phyloP scores from a whole-genome alignment of 495 filamentous ascomycete species.

The Baudoinia panamericana region DNA sequence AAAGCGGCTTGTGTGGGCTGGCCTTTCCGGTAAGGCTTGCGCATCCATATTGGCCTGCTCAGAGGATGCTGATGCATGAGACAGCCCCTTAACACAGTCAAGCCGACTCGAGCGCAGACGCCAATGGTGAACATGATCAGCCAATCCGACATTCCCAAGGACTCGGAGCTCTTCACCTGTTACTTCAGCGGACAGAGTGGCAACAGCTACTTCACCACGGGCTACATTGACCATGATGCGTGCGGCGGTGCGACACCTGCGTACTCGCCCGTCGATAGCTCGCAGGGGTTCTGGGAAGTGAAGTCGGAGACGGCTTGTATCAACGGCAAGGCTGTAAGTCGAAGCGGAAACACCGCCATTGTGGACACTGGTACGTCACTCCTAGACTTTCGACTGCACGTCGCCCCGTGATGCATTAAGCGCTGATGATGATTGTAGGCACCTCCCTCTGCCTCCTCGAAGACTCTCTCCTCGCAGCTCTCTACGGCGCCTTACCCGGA shows the following conservation, averaged over 20 bases:
- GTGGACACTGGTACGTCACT: conserved; percentile 69
- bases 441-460: conserved; percentile 60
- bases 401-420: no score
- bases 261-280: conserved; percentile 56
- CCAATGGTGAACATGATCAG: conserved; percentile 66
- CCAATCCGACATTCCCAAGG: conserved; percentile 49
- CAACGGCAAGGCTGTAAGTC: conserved; percentile 43
- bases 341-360: conserved; percentile 57
- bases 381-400: no score
- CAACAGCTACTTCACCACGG: conserved; percentile 67
- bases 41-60: no score
- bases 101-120: conserved; percentile 47
- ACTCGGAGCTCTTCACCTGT: conserved; percentile 41
- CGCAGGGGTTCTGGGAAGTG: conserved; percentile 63
- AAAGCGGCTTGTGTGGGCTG: conserved; percentile 63
- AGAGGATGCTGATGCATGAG: no score
- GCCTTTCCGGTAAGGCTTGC: no score
- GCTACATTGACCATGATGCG: conserved; percentile 56
- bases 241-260: conserved; percentile 42
- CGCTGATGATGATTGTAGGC: no score
- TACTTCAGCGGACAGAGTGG: background rate
- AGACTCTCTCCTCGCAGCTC: conserved; percentile 49
- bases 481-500: conserved; percentile 61
- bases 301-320: conserved; percentile 46
- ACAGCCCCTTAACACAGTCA: conserved; percentile 50